Conservation (phyloP, 345 rosid genomes). For the Conringia planisiliqua region DNA sequence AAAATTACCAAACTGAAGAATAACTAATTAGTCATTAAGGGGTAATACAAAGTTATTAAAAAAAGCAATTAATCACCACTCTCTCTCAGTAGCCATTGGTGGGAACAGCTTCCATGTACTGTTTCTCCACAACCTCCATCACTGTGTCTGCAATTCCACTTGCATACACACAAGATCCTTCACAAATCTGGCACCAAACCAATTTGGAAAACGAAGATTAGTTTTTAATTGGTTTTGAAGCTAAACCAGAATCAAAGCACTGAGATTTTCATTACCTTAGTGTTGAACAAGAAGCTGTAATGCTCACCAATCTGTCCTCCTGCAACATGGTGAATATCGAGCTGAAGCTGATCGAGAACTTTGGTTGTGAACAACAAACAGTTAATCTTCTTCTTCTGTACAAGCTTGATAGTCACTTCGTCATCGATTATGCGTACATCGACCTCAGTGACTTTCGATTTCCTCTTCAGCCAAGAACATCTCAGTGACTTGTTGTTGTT, state of each 20-base stretch:
- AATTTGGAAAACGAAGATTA: not conserved
- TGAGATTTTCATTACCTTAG: slow-evolving; percentile 50
- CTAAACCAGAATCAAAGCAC: not conserved
- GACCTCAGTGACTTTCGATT: slow-evolving; percentile 66
- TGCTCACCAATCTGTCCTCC: slow-evolving; percentile 82
- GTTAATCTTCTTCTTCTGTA: slow-evolving; percentile 72
- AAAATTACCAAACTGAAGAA: slow-evolving; percentile 18
- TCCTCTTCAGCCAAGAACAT: slow-evolving; percentile 86
- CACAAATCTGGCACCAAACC: slow-evolving; percentile 29
- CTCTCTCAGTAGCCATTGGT: slow-evolving; percentile 26
- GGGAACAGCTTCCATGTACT: slow-evolving; percentile 49
- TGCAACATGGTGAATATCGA: slow-evolving; percentile 75
- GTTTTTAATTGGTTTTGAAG: not conserved
- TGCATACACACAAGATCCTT: slow-evolving; percentile 44
- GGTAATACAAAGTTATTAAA: slow-evolving; percentile 3
- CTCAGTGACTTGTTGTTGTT: slow-evolving; percentile 40
- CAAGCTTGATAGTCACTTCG: slow-evolving; percentile 71
- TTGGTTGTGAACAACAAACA: slow-evolving; percentile 64
- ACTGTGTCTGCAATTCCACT: slow-evolving; percentile 76
- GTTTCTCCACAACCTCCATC: slow-evolving; percentile 64
- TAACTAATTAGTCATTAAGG: slow-evolving; percentile 16
- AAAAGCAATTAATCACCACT: not conserved
- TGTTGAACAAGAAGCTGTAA: slow-evolving; percentile 69
- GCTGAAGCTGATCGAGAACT: slow-evolving; percentile 70
- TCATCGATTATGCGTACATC: slow-evolving; percentile 76